phyloP scores from a whole-genome alignment of 2,329 filamentous ascomycete genomes.

The Drechslerella stenobrocha region DNA sequence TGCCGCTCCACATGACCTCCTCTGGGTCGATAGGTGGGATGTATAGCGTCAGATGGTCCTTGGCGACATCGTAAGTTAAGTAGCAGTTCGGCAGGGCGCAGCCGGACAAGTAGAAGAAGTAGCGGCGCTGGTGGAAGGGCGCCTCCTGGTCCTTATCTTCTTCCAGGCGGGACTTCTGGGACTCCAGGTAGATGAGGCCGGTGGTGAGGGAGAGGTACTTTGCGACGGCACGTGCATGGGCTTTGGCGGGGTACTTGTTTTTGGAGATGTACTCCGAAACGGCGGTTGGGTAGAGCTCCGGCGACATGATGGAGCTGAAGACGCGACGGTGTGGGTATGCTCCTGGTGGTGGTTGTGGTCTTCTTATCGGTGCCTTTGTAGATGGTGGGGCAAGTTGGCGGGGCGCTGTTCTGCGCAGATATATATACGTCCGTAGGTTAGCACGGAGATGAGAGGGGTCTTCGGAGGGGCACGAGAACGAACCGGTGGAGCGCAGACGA shows the following conservation, averaged over 20 bases:
- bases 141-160: slow-evolving; percentile 75
- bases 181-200: slow-evolving; percentile 86
- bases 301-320: slow-evolving; percentile 21
- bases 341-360: background rate
- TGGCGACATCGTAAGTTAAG: slow-evolving; percentile 76
- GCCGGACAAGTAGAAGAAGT: slow-evolving; percentile 93
- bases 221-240: slow-evolving; percentile 80
- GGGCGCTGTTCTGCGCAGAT: slow-evolving; percentile 22
- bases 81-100: slow-evolving; percentile 78
- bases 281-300: slow-evolving; percentile 15
- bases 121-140: slow-evolving; percentile 72
- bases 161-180: slow-evolving; percentile 74
- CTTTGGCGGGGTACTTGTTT: slow-evolving; percentile 69
- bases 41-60: slow-evolving; percentile 77
- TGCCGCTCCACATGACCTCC: slow-evolving; percentile 87
- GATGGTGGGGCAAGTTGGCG: slow-evolving; percentile 6
- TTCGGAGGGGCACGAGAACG: slow-evolving; percentile 4
- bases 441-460: background rate
- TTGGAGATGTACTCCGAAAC: slow-evolving; percentile 44
- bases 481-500: slow-evolving; percentile 17
- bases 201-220: slow-evolving; percentile 65
- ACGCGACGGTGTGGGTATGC: background rate
- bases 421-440: background rate
- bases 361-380: background rate
- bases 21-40: slow-evolving; percentile 88